phyloP scores from a whole-genome alignment of 176 grass and related monocot species.

The Eragrostis nindensis region DNA sequence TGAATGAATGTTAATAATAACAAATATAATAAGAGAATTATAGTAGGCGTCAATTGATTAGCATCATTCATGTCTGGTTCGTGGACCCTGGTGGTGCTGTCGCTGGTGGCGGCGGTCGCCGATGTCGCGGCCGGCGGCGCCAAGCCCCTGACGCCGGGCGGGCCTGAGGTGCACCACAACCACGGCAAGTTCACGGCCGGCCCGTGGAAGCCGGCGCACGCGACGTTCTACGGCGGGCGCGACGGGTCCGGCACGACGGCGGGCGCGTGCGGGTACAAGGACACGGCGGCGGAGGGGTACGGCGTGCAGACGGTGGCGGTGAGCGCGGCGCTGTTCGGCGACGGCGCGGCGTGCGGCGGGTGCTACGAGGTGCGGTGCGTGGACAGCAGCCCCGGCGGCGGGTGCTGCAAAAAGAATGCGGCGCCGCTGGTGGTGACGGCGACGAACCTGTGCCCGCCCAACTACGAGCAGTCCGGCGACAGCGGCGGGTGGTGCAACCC shows the following conservation, averaged over 20 bases:
- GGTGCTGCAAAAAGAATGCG: conserved; percentile 50
- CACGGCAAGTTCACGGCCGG: conserved; percentile 60
- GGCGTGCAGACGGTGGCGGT: conserved; percentile 78
- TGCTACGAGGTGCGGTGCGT: conserved; percentile 85
- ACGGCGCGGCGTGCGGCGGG: conserved; percentile 60
- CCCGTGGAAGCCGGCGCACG: conserved; percentile 61
- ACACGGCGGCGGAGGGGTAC: conserved; percentile 70
- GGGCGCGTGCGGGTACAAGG: conserved; percentile 77
- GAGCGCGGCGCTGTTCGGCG: conserved; percentile 66
- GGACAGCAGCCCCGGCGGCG: conserved; percentile 56
- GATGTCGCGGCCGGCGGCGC: background rate
- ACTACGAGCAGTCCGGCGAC: conserved; percentile 37
- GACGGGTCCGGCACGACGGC: conserved; percentile 62
- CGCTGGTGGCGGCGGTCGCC: background rate
- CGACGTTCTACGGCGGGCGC: conserved; percentile 71
- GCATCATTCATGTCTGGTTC: background rate
- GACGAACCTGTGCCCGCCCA: conserved; percentile 70
- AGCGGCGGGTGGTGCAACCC: conserved; percentile 80
- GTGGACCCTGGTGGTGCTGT: background rate
- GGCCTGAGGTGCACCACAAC: conserved; percentile 41
- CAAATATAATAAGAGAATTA: background rate
- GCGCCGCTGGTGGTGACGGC: conserved; percentile 51
- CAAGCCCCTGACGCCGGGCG: conserved; percentile 14
- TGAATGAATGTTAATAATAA: background rate
- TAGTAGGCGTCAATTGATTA: background rate